These are phyloP conservation scores for Bonia amplexicaulis DNA, from an alignment of 176 grass and related monocot species.

Conservation along the genomic window DNA sequence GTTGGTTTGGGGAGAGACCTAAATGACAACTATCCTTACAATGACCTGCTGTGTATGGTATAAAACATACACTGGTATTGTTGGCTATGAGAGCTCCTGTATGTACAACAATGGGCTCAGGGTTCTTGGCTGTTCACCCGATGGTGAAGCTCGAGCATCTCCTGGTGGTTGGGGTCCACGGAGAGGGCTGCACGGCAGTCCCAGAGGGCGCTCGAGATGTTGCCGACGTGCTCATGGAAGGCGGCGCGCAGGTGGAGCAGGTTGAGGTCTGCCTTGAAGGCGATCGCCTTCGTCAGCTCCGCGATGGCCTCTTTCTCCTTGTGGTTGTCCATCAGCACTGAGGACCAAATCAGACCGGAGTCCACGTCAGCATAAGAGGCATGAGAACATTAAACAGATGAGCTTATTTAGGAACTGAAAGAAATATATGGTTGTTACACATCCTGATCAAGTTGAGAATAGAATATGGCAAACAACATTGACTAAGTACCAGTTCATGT, in stretches of 20 bases:
- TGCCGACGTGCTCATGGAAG: conserved; percentile 79
- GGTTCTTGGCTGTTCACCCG: conserved; percentile 98
- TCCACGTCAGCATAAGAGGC: not conserved
- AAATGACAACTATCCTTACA: conserved; percentile 32
- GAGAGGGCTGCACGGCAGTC: conserved; percentile 91
- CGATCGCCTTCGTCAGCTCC: conserved; percentile 82
- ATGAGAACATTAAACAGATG: conserved; percentile 21
- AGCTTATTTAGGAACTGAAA: conserved; percentile 16
- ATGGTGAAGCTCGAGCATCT: conserved; percentile 98
- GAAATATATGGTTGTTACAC: conserved; percentile 37
- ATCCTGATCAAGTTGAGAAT: conserved; percentile 33
- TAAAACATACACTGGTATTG: conserved; percentile 58
- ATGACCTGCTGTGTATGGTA: conserved; percentile 52
- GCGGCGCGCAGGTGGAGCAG: conserved; percentile 89
- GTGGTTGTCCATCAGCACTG: conserved; percentile 98
- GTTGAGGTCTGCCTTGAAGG: conserved; percentile 95
- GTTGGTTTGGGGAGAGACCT: conserved; percentile 3
- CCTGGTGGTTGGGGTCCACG: conserved; percentile 95
- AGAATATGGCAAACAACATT: conserved; percentile 32
- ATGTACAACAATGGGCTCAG: conserved; percentile 49
- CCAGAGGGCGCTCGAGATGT: conserved; percentile 71
- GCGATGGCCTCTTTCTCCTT: conserved; percentile 93
- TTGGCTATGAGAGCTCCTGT: conserved; percentile 35
- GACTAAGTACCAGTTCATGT: conserved; percentile 31
- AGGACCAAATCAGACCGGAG: not conserved